Conservation (phyloP, 768 basidiomycete species). For the Saitozyma podzolica region DNA sequence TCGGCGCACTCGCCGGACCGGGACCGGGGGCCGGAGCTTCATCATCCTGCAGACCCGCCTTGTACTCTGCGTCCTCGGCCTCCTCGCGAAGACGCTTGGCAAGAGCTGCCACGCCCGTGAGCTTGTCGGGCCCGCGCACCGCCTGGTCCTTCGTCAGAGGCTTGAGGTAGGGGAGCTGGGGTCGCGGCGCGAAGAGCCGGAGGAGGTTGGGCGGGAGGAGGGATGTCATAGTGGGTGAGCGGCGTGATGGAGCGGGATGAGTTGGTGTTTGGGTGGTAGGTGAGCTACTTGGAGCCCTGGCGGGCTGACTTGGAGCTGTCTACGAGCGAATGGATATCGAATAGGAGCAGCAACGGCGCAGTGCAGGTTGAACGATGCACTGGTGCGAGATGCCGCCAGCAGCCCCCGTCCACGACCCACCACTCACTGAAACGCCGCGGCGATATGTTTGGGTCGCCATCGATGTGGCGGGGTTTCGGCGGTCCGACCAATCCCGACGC, state of each 20-base stretch:
- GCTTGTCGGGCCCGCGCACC: conserved; percentile 67
- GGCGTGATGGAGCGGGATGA: not conserved
- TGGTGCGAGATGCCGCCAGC: too few species aligned
- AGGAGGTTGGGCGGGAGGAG: conserved; percentile 87
- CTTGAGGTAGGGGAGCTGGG: conserved; percentile 79
- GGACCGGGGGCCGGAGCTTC: conserved; percentile 5
- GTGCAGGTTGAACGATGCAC: too few species aligned
- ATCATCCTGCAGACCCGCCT: conserved; percentile 30
- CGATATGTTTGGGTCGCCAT: too few species aligned
- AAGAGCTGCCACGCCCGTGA: conserved; percentile 73
- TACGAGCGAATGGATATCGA: too few species aligned
- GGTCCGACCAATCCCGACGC: too few species aligned
- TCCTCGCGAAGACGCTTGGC: conserved; percentile 74
- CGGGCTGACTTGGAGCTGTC: too few species aligned
- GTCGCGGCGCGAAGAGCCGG: conserved; percentile 92
- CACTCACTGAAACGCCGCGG: too few species aligned
- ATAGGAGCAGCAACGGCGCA: too few species aligned
- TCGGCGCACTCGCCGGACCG: conserved; percentile 10
- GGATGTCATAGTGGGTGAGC: conserved; percentile 33
- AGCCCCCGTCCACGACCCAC: too few species aligned
- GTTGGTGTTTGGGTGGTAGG: too few species aligned
- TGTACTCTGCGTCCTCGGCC: conserved; percentile 58
- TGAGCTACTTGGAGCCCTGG: too few species aligned
- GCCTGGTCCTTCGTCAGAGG: conserved; percentile 83
- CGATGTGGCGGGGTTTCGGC: too few species aligned